These are phyloP conservation scores for Chrysoporthe austroafricana DNA, from an alignment of 2,329 filamentous ascomycete genomes.

Conservation along the genomic window DNA sequence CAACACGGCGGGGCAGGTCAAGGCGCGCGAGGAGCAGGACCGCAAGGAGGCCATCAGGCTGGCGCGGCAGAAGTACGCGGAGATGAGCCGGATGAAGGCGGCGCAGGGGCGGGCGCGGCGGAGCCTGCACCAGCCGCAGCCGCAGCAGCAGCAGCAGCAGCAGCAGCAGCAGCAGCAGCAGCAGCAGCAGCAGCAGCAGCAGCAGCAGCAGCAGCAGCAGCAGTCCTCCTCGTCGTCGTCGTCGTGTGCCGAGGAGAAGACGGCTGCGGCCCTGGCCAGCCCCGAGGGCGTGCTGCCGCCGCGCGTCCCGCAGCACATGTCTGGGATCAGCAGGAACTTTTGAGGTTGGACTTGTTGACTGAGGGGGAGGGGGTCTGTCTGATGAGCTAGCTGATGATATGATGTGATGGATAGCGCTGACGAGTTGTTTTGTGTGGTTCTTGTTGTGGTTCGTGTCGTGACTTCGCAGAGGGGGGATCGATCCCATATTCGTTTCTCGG, in stretches of 20 bases:
- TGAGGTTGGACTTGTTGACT: neutral
- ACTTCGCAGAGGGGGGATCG: neutral
- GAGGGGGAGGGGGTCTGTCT: neutral
- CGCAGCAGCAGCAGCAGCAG: neutral
- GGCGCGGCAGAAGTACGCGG: conserved; percentile 63
- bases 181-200: too few relatives aligned
- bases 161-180: neutral
- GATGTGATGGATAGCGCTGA: neutral
- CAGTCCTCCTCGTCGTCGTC: neutral
- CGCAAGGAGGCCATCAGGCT: conserved; percentile 57
- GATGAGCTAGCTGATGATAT: neutral
- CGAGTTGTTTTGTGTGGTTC: neutral
- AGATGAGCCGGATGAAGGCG: conserved; percentile 63
- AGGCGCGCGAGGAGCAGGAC: conserved; percentile 57
- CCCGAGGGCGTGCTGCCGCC: conserved; percentile 3
- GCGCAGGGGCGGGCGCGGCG: conserved; percentile 57
- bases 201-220: conserved; percentile 2
- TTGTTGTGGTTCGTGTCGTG: neutral
- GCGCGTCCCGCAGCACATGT: conserved; percentile 17
- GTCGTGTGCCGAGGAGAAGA: conserved; percentile 18
- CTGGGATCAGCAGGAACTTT: neutral
- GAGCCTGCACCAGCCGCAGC: conserved; percentile 22
- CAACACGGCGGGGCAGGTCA: conserved; percentile 49
- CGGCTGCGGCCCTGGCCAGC: conserved; percentile 4
- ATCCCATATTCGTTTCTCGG: neutral